Base-by-base conservation (phyloP, 139 green algal species). In the Chlamydomonas asymmetrica region DNA sequence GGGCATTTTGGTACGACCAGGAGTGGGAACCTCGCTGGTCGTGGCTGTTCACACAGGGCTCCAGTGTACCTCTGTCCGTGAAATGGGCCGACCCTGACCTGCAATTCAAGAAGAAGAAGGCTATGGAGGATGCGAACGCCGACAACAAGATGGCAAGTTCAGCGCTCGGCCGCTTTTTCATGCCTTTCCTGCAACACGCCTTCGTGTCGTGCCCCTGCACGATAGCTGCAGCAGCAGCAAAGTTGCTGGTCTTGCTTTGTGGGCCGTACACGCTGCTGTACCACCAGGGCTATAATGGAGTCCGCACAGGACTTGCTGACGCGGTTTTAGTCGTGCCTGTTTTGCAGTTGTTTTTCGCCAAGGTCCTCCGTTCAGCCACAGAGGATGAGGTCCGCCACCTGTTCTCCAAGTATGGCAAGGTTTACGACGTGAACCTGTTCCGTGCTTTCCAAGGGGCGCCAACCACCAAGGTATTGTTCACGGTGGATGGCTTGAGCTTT, bases 381-480 rank as follows among this genome's bases (percentile, higher is more conserved):
- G 86, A 91, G 38, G 86, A 91, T 4, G 75, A 91, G 7, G 82
- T 91, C 31, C 71, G 66, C 34, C 39, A 31, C 9, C 78, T 91
- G 37, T 91, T 91, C 61, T 57, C 40, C 0, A 52, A 61, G 4
- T 88, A 76, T 66, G 86, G 86, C 50, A 81, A 78, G 35, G 86
- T 91, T 25, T 75, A 85, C 31, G 86, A 91, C 39, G 78, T 91
- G 16, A 91, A 91, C 78, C 69, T 91, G 35, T 91, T 91, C 61
- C 71, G 86, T 0, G 86, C 86, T 0, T 91, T 88, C 64, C 86
- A 91, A 67, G 85, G 82, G 6, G 77, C 82, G 27, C 74, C 82
- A 5, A 87, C 82, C 0, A 84, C 77, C 54, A 87, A 87, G 76
- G 80, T 82, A n/a, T n/a, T n/a, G n/a, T n/a, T n/a, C n/a, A n/a